Conservation (phyloP, 768 basidiomycete species). For the Solioccasus polychromus region DNA sequence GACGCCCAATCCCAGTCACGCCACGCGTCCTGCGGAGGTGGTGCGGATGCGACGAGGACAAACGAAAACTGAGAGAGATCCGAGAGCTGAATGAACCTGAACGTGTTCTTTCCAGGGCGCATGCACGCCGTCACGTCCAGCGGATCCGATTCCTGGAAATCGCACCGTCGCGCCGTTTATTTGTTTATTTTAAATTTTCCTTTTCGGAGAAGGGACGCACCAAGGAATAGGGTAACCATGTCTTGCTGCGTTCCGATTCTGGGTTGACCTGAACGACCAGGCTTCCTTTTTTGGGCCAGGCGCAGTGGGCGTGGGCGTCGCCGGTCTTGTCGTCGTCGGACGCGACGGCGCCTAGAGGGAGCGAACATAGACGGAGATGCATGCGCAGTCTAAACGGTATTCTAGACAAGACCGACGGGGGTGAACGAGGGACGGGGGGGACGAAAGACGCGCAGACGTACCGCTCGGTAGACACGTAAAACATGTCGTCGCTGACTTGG, state of each 20-base stretch:
- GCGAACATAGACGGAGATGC: conserved; percentile 22
- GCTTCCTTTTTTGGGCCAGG: conserved; percentile 46
- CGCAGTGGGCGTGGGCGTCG: conserved; percentile 12
- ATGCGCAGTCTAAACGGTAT: conserved; percentile 14
- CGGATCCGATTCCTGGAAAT: conserved; percentile 28
- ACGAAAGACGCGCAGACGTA: conserved; percentile 5
- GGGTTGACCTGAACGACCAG: conserved; percentile 47
- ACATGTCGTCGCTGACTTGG: conserved; percentile 21
- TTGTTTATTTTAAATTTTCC: too few relatives aligned
- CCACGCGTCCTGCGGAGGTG: conserved; percentile 21
- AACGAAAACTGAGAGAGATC: conserved; percentile 42
- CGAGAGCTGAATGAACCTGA: conserved; percentile 51
- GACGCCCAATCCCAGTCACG: conserved; percentile 25
- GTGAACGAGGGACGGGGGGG: background rate
- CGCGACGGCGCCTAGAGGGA: conserved; percentile 3
- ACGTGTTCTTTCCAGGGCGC: conserved; percentile 42
- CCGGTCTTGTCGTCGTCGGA: background rate
- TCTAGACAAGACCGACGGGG: background rate
- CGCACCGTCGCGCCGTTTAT: too few relatives aligned
- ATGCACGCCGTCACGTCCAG: conserved; percentile 43
- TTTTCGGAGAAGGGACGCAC: conserved; percentile 35
- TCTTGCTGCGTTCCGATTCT: conserved; percentile 28
- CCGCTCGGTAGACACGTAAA: conserved; percentile 15
- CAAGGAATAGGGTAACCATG: conserved; percentile 44
- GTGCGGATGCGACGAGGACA: conserved; percentile 39